Conservation (phyloP, 2,329 filamentous ascomycete species). For the Zymoseptoria crescenta region DNA sequence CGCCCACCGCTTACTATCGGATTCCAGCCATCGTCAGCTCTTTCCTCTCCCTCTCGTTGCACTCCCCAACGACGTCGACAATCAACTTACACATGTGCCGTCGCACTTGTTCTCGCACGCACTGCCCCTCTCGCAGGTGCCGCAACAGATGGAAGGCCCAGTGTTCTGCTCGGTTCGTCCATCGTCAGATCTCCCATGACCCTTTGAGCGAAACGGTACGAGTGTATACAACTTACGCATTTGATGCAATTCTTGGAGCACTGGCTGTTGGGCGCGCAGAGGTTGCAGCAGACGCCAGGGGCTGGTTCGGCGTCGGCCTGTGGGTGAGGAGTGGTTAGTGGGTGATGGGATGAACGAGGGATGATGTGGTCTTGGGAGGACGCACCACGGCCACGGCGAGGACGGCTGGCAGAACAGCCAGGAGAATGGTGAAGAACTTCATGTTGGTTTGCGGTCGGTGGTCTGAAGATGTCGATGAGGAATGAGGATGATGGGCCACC, state of each 20-base stretch:
- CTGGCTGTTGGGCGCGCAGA: neutral
- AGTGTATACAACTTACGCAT: neutral
- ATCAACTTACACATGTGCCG: neutral
- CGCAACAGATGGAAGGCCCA: neutral
- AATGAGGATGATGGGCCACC: neutral
- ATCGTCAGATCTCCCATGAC: neutral
- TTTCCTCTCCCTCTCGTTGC: neutral
- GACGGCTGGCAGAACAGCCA: neutral
- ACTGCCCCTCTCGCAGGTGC: neutral
- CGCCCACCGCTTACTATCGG: neutral
- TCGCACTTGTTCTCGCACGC: neutral
- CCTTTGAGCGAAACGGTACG: neutral
- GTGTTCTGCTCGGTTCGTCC: neutral
- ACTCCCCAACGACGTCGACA: neutral
- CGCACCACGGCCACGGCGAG: neutral
- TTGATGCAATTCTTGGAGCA: neutral
- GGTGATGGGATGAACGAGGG: neutral
- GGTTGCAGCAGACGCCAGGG: neutral
- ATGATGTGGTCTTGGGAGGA: neutral
- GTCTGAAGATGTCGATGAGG: neutral
- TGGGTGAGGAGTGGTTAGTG: neutral
- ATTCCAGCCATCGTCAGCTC: neutral
- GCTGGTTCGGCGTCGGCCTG: neutral
- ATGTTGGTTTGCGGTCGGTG: neutral
- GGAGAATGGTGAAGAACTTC: neutral